phyloP scores from a whole-genome alignment of 176 grass and related monocot species.

The Bothriochloa decipiens region DNA sequence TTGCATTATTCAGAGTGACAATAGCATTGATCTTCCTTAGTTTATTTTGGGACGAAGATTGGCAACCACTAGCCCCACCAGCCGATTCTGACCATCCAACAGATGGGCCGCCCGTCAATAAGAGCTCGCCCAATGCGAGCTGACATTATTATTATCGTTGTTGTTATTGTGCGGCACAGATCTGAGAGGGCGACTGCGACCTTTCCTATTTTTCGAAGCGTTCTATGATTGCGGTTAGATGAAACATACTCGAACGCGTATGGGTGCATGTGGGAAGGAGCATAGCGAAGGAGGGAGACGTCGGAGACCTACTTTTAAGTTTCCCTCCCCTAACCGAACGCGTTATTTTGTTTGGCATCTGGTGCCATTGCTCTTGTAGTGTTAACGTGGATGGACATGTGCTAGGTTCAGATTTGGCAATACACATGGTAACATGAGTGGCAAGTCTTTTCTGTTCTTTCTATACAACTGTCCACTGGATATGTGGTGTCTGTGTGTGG shows the following conservation, averaged over 20 bases:
- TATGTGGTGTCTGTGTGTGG: not conserved
- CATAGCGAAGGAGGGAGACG: not conserved
- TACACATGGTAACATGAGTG: slow-evolving; percentile 27
- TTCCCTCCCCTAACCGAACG: not conserved
- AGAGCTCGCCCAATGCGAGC: slow-evolving; percentile 30
- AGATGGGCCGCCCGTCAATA: slow-evolving; percentile 38
- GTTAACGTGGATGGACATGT: slow-evolving; percentile 30
- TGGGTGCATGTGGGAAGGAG: slow-evolving; percentile 39
- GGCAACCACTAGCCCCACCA: slow-evolving; percentile 27
- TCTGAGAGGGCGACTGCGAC: slow-evolving; percentile 31
- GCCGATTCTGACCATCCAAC: slow-evolving; percentile 41
- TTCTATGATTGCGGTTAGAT: slow-evolving; percentile 56
- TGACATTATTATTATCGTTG: not conserved
- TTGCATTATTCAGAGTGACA: not conserved
- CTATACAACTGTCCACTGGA: not conserved
- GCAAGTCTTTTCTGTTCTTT: not conserved
- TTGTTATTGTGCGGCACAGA: slow-evolving; percentile 21
- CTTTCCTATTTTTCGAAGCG: slow-evolving; percentile 53
- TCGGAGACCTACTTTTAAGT: no score
- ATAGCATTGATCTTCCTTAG: not conserved
- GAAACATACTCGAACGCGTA: slow-evolving; percentile 38
- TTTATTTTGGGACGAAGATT: slow-evolving; percentile 34
- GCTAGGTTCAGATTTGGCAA: slow-evolving; percentile 2
- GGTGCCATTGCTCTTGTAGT: not conserved
- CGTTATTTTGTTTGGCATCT: slow-evolving; percentile 7